These are phyloP conservation scores for Luzula sylvatica DNA, from an alignment of 176 grass and related monocot genomes.

Conservation along the genomic window DNA sequence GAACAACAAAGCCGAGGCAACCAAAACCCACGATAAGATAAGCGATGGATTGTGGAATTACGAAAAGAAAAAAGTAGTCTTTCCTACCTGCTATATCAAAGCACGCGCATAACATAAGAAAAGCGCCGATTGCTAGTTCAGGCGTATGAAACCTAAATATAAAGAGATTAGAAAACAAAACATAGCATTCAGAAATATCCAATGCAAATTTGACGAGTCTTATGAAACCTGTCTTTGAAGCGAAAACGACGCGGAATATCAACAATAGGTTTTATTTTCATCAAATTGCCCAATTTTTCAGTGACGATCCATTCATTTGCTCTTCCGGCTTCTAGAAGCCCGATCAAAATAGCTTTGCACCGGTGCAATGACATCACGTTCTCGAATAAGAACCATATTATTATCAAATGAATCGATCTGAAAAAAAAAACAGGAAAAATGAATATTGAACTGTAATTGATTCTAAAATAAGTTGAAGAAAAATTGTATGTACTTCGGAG, in stretches of 20 bases:
- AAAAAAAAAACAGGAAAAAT: background rate
- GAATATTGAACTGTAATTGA: background rate
- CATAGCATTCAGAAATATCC: background rate
- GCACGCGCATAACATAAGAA: conserved; percentile 36
- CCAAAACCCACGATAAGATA: conserved; percentile 52
- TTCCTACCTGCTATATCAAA: conserved; percentile 34
- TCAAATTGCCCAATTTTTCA: conserved; percentile 38
- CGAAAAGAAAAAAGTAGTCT: conserved; percentile 42
- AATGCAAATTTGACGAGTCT: background rate
- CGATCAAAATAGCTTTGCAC: conserved; percentile 53
- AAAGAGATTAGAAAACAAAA: background rate
- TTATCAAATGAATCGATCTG: conserved; percentile 40
- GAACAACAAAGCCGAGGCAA: conserved; percentile 28
- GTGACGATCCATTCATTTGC: conserved; percentile 90
- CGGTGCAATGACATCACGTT: conserved; percentile 70
- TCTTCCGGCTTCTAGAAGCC: conserved; percentile 43
- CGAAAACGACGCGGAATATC: background rate
- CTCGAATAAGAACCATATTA: conserved; percentile 55
- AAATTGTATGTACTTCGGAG: conserved; percentile 33
- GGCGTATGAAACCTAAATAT: conserved; percentile 30
- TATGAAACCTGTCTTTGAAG: conserved; percentile 32
- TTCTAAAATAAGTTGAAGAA: background rate
- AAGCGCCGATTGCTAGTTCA: conserved; percentile 26
- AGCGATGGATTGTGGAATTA: conserved; percentile 46
- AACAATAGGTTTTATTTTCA: conserved; percentile 27